phyloP scores from a whole-genome alignment of 2,329 filamentous ascomycete genomes.

The Celoporthe dispersa region DNA sequence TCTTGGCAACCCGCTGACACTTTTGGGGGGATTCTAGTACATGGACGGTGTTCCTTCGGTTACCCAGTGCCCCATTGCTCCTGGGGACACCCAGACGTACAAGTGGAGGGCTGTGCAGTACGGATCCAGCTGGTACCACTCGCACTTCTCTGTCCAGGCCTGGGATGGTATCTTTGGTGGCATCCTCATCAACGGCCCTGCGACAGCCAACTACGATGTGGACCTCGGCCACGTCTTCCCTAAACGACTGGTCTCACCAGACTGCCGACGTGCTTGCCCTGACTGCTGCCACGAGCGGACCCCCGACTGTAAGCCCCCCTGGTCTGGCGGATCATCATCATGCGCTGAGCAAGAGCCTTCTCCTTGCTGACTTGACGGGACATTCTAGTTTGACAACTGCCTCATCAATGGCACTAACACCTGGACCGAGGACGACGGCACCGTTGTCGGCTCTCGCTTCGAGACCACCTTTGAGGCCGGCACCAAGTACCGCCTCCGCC shows the following conservation, averaged over 20 bases:
- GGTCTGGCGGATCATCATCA: neutral
- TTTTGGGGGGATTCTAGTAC: conserved; percentile 31
- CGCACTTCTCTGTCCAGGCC: conserved; percentile 57
- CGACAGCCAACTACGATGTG: conserved; percentile 62
- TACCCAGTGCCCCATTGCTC: conserved; percentile 56
- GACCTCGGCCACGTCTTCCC: conserved; percentile 63
- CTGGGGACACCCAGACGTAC: conserved; percentile 58
- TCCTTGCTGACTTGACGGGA: neutral
- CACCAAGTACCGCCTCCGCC: conserved; percentile 6
- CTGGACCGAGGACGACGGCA: conserved; percentile 7
- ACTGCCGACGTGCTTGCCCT: conserved; percentile 31
- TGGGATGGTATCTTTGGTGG: conserved; percentile 63
- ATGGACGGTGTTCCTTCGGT: conserved; percentile 60
- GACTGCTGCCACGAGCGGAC: conserved; percentile 2
- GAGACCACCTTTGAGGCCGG: conserved; percentile 7
- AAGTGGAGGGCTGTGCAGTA: conserved; percentile 58
- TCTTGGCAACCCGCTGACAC: conserved; percentile 30
- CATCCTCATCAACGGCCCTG: conserved; percentile 65
- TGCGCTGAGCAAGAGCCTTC: neutral
- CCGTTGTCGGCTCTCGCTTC: conserved; percentile 8
- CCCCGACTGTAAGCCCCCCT: conserved; percentile 2
- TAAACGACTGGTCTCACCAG: conserved; percentile 63
- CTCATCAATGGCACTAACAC: conserved; percentile 28
- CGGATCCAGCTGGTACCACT: conserved; percentile 39
- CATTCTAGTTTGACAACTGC: conserved; percentile 2